Percentiles rank a stretch among this genome's conserved stretches.
Conservation (phyloP, 495 filamentous ascomycete genomes). For the Lasiosphaeria miniovina region DNA sequence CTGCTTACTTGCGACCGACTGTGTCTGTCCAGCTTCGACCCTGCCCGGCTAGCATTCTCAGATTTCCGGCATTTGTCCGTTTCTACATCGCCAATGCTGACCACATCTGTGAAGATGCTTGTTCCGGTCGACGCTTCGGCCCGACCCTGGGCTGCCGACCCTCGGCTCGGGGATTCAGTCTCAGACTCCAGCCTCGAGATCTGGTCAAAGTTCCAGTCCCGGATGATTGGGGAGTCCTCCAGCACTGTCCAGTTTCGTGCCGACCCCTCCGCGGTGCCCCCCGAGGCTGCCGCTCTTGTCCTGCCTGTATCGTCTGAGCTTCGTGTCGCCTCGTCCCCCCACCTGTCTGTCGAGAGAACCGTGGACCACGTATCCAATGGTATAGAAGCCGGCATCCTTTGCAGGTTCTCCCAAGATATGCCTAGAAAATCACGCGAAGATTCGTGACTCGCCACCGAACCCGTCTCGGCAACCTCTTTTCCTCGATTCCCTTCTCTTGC, state of each 20-base stretch:
- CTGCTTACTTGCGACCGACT: constrained; percentile 11
- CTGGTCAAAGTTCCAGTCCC: constrained; percentile 8
- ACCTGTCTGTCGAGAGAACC: constrained; percentile 10
- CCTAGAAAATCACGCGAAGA: constrained; percentile 26
- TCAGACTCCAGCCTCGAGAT: not conserved
- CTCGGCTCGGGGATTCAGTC: not conserved
- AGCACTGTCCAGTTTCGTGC: constrained; percentile 19
- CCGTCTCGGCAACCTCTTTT: not conserved
- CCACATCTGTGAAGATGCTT: not conserved
- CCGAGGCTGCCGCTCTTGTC: no score
- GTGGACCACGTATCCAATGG: constrained; percentile 23
- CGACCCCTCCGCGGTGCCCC: not conserved
- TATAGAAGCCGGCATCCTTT: constrained; percentile 20
- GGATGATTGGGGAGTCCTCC: constrained; percentile 19
- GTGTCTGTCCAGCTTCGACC: constrained; percentile 1
- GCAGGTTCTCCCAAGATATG: constrained; percentile 34
- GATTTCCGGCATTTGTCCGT: not conserved
- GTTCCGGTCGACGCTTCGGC: not conserved
- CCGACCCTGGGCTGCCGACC: not conserved
- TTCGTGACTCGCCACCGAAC: not conserved
- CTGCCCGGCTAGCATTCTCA: not conserved
- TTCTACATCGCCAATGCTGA: not conserved
- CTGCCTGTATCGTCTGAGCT: constrained; percentile 5
- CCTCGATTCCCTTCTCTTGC: not conserved
- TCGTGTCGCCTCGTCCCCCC: constrained; percentile 20